Percentiles rank a stretch among this genome's conserved stretches.
Conservation (phyloP, 1,139 yeast genomes). For the Candida gigantensis region DNA sequence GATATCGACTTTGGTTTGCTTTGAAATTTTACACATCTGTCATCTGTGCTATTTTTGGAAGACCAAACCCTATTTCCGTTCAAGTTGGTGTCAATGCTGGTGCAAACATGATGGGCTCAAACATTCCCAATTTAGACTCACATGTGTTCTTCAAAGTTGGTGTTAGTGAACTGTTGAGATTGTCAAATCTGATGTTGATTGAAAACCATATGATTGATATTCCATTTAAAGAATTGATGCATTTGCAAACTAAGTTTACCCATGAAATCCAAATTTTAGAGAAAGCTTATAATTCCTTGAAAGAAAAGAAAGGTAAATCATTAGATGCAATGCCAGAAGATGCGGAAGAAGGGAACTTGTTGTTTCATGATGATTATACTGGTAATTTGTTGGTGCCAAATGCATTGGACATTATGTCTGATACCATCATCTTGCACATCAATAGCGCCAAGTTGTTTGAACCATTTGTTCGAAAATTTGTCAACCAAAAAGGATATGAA, state of each 20-base stretch:
- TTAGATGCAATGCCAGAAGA: too few species aligned
- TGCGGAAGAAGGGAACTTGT: conserved; percentile 3
- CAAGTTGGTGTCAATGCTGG: conserved; percentile 42
- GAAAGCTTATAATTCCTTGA: conserved; percentile 3
- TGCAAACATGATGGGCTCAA: conserved; percentile 3
- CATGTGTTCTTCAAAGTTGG: conserved; percentile 44
- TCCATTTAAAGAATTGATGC: conserved; percentile 37
- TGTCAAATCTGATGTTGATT: conserved; percentile 52
- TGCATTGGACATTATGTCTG: conserved; percentile 39
- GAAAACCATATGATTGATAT: conserved; percentile 54
- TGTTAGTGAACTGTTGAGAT: conserved; percentile 49
- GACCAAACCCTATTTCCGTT: conserved; percentile 58
- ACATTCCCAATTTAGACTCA: conserved; percentile 25
- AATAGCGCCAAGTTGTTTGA: conserved; percentile 54
- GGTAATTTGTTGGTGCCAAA: conserved; percentile 34
- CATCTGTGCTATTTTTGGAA: conserved; percentile 52
- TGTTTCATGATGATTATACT: conserved; percentile 15
- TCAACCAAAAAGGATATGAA: conserved; percentile 28
- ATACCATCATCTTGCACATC: conserved; percentile 47
- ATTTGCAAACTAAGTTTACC: conserved; percentile 42
- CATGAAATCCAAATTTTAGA: conserved; percentile 40
- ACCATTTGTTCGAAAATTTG: conserved; percentile 48
- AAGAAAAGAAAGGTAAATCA: not conserved
- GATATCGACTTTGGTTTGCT: conserved; percentile 53
- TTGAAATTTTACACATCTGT: conserved; percentile 49